phyloP scores from a whole-genome alignment of 768 basidiomycete genomes.

The Suillus luteus region DNA sequence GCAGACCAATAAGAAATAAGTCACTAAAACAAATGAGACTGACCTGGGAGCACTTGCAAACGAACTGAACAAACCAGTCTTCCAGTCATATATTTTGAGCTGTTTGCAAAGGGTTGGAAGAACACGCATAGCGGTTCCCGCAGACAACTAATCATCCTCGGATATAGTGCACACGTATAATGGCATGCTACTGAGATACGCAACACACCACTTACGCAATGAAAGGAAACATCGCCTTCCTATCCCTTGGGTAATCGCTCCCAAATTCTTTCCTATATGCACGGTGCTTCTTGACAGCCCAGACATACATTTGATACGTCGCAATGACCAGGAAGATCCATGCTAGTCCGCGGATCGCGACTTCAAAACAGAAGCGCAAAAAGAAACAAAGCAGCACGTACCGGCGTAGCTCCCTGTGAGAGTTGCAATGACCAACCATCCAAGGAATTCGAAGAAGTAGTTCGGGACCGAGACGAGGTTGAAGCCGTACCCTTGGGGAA shows the following conservation, averaged over 20 bases:
- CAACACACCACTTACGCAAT: constrained; percentile 22
- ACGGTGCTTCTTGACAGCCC: constrained; percentile 91
- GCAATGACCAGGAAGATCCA: constrained; percentile 66
- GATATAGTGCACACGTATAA: not conserved
- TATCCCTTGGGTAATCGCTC: constrained; percentile 69
- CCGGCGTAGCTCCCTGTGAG: constrained; percentile 81
- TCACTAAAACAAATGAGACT: not conserved
- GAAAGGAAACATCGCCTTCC: constrained; percentile 83
- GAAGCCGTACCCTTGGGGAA: constrained; percentile 94
- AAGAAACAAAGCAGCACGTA: constrained; percentile 38
- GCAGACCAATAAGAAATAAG: not conserved
- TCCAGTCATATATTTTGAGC: not conserved
- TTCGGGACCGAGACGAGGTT: constrained; percentile 86
- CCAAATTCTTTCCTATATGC: constrained; percentile 95
- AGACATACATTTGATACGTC: constrained; percentile 70
- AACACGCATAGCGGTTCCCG: not conserved
- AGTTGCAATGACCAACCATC: constrained; percentile 66
- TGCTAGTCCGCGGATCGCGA: constrained; percentile 40
- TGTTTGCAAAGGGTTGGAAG: not conserved
- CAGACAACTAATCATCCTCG: not conserved
- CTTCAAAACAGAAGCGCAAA: not conserved
- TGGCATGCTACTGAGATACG: not conserved
- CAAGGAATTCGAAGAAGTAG: constrained; percentile 88
- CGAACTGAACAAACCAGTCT: not conserved
- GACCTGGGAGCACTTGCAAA: not conserved